phyloP scores from a whole-genome alignment of 495 filamentous ascomycete species.

The Penicillium goetzii region DNA sequence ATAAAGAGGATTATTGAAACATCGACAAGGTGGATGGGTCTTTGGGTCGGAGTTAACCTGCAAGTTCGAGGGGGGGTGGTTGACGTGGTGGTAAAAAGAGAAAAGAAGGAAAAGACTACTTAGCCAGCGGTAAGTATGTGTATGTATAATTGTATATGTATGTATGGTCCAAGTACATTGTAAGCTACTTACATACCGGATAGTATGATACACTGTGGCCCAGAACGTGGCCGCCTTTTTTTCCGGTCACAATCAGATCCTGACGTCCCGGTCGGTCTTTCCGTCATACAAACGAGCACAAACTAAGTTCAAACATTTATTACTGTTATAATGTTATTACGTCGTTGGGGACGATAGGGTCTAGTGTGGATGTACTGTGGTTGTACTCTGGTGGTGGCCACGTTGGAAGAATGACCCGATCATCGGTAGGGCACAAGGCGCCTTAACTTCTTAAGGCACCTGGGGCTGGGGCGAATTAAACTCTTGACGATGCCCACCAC shows the following conservation, averaged over 20 bases:
- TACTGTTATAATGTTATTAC: not conserved
- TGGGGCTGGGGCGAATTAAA: conserved; percentile 13
- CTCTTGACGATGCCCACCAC: not conserved
- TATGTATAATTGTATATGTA: conserved; percentile 11
- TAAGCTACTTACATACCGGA: conserved; percentile 12
- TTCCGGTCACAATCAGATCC: not conserved
- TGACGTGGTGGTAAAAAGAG: conserved; percentile 24
- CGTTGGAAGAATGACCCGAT: conserved; percentile 9
- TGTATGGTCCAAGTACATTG: conserved; percentile 11
- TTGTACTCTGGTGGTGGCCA: conserved; percentile 2
- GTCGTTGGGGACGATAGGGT: not conserved
- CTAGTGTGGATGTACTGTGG: not conserved
- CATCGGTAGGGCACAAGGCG: not conserved
- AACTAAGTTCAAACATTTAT: not conserved
- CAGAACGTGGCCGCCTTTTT: not conserved
- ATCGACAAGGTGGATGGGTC: conserved; percentile 15
- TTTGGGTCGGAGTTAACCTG: conserved; percentile 27
- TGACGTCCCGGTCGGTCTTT: not conserved
- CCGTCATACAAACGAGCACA: not conserved
- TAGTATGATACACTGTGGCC: not conserved
- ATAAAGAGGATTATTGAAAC: conserved; percentile 23
- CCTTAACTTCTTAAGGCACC: too few species aligned
- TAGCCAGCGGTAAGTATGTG: conserved; percentile 6
- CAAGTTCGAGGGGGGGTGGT: conserved; percentile 12
- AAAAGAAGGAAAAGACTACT: conserved; percentile 5